Conservation (phyloP, 305 asterid species). For the Solanum aculeatissimum region DNA sequence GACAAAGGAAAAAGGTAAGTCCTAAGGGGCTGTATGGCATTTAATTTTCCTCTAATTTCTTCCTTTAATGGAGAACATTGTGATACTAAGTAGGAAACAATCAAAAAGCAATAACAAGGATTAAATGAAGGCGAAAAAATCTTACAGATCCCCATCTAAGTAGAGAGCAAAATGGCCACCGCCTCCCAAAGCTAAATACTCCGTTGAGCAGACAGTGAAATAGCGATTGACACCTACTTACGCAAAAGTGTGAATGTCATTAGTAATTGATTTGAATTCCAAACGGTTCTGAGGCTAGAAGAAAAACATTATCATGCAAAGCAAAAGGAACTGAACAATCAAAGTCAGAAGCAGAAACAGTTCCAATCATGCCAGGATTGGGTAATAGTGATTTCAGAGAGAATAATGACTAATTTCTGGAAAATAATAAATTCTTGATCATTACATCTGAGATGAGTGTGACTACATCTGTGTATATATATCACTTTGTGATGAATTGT, state of each 20-base stretch:
- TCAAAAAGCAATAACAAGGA: background rate
- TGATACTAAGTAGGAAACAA: background rate
- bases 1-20: background rate
- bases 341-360: background rate
- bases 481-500: too few relatives aligned
- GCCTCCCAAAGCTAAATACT: constrained; percentile 93
- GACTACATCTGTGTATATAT: too few relatives aligned
- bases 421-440: background rate
- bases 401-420: background rate
- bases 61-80: background rate
- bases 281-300: background rate
- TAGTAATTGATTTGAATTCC: background rate
- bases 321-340: background rate
- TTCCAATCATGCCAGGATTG: background rate
- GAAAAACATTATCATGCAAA: background rate
- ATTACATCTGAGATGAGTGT: too few relatives aligned
- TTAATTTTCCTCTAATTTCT: background rate
- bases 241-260: constrained; percentile 1
- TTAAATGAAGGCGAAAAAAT: background rate
- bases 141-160: constrained; percentile 92
- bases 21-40: background rate
- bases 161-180: constrained; percentile 89
- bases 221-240: constrained; percentile 68
- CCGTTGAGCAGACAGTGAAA: constrained; percentile 65
- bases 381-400: background rate